Evolutionary conservation across 306 rosid species (phyloP), one percentile per base, ranked within the genome.

Genomic region (Acacia melanoxylon): DNA sequence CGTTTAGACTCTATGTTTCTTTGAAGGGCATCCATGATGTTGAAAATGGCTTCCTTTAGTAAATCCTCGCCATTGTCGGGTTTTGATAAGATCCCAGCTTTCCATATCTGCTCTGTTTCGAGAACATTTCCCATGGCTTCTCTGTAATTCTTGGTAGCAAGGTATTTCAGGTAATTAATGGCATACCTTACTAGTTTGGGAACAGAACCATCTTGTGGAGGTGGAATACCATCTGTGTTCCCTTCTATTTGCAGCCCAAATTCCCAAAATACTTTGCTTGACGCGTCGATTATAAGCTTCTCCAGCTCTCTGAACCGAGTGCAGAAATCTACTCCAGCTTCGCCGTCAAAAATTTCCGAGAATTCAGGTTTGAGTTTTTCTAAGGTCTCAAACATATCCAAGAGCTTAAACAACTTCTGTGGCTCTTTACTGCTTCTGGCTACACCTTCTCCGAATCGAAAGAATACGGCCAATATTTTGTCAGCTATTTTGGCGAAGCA

Each of bases 401-500:
- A 45, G 24, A 93, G 83, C 80, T 91, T 91, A 91, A 95, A 95
- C 37, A 95, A 75, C 71, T 95, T 95, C 66, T 95, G 97, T 2
- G 98, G 98, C 84, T 93, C 98, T 83, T 93, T 93, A 79, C 81
- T 90, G 89, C 98, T 90, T 44, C 95, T 75, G 3, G 97, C 86
- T 0, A 93, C 88, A 8, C 94, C 97, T 84, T 95, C 98, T 4
- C 98, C 98, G 72, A 95, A 95, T 17, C 98, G 82, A 73, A 91
- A 89, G 89, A 95, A 95, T 16, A 93, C 98, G 0, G 98, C 97
- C 95, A 90, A 90, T 83, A 95, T 95, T 86, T 93, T 95, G 87
- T 91, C 98, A 4, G 98, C 93, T 71, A 95, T 93, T 81, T 91
- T 95, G 14, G 86, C 85, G 62, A 90, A 95, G 86, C 95, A 93